These are phyloP conservation scores for Pseudocercospora fuligena DNA, from an alignment of 2,329 filamentous ascomycete species.

Conservation along the genomic window DNA sequence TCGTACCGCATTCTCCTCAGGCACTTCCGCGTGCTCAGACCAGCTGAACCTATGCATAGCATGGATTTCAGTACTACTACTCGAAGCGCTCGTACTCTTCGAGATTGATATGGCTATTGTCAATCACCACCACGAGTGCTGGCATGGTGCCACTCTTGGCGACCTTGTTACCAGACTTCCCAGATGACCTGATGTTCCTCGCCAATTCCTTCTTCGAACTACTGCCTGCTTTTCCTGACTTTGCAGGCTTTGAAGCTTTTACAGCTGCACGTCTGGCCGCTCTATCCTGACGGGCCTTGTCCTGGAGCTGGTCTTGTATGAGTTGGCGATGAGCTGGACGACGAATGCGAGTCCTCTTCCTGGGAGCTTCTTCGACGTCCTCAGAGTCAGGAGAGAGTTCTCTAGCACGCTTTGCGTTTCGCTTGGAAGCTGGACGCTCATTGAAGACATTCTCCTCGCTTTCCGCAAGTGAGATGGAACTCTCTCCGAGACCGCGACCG, in stretches of 20 bases:
- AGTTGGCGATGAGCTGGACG: conserved; percentile 14
- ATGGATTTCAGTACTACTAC: not conserved
- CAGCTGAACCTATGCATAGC: not conserved
- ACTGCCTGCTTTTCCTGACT: conserved; percentile 1
- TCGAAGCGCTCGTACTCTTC: conserved; percentile 18
- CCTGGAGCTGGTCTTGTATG: conserved; percentile 17
- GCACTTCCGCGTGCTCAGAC: conserved; percentile 8
- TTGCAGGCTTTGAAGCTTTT: not conserved
- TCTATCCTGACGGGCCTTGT: conserved; percentile 10
- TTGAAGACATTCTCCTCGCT: conserved; percentile 1
- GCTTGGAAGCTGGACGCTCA: not conserved
- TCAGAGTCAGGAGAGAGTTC: not conserved
- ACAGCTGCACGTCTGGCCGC: conserved; percentile 1
- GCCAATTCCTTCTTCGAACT: not conserved
- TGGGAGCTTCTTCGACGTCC: conserved; percentile 1
- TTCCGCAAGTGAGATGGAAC: not conserved
- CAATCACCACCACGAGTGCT: conserved; percentile 9
- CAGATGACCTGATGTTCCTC: not conserved
- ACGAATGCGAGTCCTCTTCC: not conserved
- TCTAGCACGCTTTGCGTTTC: not conserved
- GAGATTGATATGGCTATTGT: conserved; percentile 20
- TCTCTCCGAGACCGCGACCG: not conserved
- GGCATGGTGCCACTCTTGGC: conserved; percentile 1
- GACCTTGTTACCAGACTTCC: not conserved
- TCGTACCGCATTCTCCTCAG: conserved; percentile 12